Conservation (phyloP, 1,284 basidiomycete genomes). For the Takashimella tepidaria region DNA sequence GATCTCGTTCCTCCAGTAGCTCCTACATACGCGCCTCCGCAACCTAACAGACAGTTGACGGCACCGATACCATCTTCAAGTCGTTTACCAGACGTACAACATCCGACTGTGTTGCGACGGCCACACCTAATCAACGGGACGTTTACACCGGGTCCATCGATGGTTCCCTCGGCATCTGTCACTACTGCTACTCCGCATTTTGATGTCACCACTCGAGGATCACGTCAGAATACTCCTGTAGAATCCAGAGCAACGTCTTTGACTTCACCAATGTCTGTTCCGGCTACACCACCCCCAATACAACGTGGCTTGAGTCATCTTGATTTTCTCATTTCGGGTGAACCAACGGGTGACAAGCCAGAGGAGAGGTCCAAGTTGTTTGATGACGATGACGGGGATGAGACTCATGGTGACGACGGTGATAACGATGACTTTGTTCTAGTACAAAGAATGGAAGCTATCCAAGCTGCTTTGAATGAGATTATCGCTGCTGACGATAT, state of each 20-base stretch:
- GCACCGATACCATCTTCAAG: neutral
- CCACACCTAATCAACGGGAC: conserved; percentile 21
- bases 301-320: conserved; percentile 28
- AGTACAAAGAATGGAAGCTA: conserved; percentile 77
- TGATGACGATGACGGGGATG: conserved; percentile 9
- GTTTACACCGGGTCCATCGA: conserved; percentile 19
- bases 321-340: conserved; percentile 37
- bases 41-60: neutral
- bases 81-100: neutral
- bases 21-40: neutral
- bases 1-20: neutral
- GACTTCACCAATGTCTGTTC: conserved; percentile 1
- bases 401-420: conserved; percentile 14
- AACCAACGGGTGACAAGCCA: conserved; percentile 55
- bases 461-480: conserved; percentile 86
- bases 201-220: conserved; percentile 1
- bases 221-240: neutral
- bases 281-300: conserved; percentile 14
- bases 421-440: conserved; percentile 54
- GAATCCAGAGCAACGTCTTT: neutral
- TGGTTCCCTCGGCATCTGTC: conserved; percentile 17
- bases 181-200: conserved; percentile 8
- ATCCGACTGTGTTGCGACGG: conserved; percentile 1
- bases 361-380: conserved; percentile 45
- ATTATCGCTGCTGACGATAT: conserved; percentile 78